Evolutionary conservation across 2,329 filamentous ascomycete genomes (phyloP).

Genomic region (Hypoxylon sp.): DNA sequence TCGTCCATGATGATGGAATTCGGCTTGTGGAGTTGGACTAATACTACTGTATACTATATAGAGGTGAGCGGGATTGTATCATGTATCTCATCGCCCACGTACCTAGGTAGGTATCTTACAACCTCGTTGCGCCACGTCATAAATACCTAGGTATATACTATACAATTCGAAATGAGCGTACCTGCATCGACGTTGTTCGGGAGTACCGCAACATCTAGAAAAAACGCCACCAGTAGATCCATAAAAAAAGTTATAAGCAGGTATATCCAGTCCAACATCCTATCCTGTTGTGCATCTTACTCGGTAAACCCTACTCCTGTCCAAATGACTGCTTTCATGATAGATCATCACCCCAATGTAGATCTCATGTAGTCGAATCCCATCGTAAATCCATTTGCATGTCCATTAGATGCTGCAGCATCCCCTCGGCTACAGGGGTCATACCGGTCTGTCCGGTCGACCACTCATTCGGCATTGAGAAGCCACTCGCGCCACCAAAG

Average conservation of each 20-base stretch:
- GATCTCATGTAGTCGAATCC: slow-evolving; percentile 48
- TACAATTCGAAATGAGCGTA: slow-evolving; percentile 15
- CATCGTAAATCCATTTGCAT: slow-evolving; percentile 63
- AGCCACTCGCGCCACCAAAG: slow-evolving; percentile 52
- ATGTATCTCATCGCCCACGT: slow-evolving; percentile 20
- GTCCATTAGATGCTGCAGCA: slow-evolving; percentile 67
- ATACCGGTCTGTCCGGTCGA: slow-evolving; percentile 56
- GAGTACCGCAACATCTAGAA: slow-evolving; percentile 11
- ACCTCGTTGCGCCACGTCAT: slow-evolving; percentile 13
- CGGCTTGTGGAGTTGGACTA: too few species aligned
- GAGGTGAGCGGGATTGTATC: slow-evolving; percentile 26
- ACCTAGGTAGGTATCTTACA: slow-evolving; percentile 28
- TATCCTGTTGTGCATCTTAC: too few species aligned
- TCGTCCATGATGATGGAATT: too few species aligned
- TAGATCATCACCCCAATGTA: background rate
- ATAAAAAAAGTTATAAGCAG: slow-evolving; percentile 8
- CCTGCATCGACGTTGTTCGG: slow-evolving; percentile 7
- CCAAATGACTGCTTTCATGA: too few species aligned
- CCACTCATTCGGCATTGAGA: slow-evolving; percentile 57
- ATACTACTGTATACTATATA: too few species aligned
- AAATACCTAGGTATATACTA: slow-evolving; percentile 7
- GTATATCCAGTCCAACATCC: slow-evolving; percentile 5
- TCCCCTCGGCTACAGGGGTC: slow-evolving; percentile 65
- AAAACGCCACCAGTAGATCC: slow-evolving; percentile 6
- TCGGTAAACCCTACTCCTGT: slow-evolving; percentile 5